Conservation (phyloP, 768 basidiomycete genomes). For the Suillus brevipes region DNA sequence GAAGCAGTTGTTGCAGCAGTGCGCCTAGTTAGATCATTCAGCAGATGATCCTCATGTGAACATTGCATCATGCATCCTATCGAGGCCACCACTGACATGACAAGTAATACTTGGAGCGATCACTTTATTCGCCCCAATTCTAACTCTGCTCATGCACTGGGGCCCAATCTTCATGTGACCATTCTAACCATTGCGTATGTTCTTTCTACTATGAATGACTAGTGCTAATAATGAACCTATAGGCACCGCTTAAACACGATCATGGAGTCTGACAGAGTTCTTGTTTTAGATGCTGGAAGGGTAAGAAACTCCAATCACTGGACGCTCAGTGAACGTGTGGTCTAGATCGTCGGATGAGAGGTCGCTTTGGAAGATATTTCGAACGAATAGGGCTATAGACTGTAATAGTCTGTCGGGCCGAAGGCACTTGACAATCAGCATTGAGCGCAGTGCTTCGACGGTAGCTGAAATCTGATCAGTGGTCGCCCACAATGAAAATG, state of each 20-base stretch:
- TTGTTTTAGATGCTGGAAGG: constrained; percentile 81
- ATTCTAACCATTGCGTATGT: constrained; percentile 86
- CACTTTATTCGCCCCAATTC: too few species aligned
- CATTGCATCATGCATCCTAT: constrained; percentile 35
- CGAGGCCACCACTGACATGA: constrained; percentile 17
- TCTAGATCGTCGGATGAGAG: constrained; percentile 81
- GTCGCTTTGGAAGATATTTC: constrained; percentile 75
- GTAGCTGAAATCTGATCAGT: constrained; percentile 48
- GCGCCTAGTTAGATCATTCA: constrained; percentile 27
- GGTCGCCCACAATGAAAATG: not conserved
- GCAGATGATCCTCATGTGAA: constrained; percentile 79
- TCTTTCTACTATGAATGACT: not conserved
- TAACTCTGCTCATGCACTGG: constrained; percentile 17
- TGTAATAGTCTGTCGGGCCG: constrained; percentile 91
- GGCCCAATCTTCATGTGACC: constrained; percentile 81
- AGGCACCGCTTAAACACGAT: constrained; percentile 85
- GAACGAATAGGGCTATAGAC: constrained; percentile 74
- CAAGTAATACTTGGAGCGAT: too few species aligned
- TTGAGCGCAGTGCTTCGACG: constrained; percentile 69
- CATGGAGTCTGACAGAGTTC: constrained; percentile 73
- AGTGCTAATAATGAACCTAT: constrained; percentile 2
- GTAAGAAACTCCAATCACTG: constrained; percentile 38
- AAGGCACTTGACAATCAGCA: constrained; percentile 86
- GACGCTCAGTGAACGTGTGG: too few species aligned
- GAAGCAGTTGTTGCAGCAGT: too few species aligned